Evolutionary conservation across 176 grass and related monocot species (phyloP).

Genomic region (Aegilops sharonensis): DNA sequence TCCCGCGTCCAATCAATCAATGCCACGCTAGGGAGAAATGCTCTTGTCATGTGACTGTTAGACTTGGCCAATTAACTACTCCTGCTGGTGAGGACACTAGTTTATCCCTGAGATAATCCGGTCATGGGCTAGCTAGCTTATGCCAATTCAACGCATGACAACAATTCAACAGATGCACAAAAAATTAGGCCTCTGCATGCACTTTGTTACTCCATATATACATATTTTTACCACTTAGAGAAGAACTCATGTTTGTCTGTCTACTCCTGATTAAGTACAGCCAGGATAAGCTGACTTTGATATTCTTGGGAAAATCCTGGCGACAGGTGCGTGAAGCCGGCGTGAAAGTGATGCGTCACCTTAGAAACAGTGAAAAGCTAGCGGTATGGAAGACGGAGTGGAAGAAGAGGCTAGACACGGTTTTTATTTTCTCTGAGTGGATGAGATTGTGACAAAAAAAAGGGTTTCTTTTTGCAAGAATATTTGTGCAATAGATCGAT

Average conservation of each 20-base stretch:
- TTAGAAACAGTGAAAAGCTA: slow-evolving; percentile 19
- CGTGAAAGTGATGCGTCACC: slow-evolving; percentile 9
- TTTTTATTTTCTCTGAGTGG: not conserved
- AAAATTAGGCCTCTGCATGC: not conserved
- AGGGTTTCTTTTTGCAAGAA: not conserved
- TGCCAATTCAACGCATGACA: not conserved
- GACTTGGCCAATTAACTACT: not conserved
- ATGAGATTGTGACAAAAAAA: not conserved
- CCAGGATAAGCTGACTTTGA: not conserved
- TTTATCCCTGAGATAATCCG: not conserved
- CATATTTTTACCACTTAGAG: no score
- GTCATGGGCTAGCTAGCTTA: not conserved
- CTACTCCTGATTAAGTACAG: not conserved
- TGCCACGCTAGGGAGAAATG: not conserved
- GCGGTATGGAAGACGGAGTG: not conserved
- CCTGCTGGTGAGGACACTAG: not conserved
- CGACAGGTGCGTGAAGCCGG: not conserved
- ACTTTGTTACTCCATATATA: no score
- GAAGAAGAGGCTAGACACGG: not conserved
- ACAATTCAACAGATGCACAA: not conserved
- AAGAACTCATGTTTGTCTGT: no score
- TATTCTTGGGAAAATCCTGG: not conserved
- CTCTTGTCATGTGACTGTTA: not conserved
- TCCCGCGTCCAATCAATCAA: slow-evolving; percentile 19
- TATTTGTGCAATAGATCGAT: not conserved